Base-by-base conservation (phyloP, 768 basidiomycete species). In the Tephrocybe sp. region DNA sequence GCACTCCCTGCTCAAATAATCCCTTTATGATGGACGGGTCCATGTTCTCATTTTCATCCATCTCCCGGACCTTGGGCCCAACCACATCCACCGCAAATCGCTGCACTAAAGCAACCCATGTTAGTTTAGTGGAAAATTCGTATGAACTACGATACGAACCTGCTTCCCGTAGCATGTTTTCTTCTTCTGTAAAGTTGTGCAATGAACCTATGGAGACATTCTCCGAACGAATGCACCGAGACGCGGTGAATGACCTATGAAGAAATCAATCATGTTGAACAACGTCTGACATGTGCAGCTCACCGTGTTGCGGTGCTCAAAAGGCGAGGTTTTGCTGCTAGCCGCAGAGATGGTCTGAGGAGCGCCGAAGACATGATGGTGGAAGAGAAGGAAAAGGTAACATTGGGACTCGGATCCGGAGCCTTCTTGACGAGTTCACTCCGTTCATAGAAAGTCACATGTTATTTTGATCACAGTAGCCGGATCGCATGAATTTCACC, bases 1-100 rank as follows among this genome's bases (percentile, higher is more conserved):
- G 60, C 63, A 95, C 93, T 15, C 97, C 97, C 69, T 97, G 93
- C 42, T 97, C 93, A 54, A 97, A 99, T 11, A 97, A 77, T 0
- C 84, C 91, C 60, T 88, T 76, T 62, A 98, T 91, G 54, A 99
- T 66, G 0, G 71, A 76, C 1, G 90, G 83, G 64, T 97, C 94
- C 95, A 99, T 98, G 49, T 66, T 71, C 69, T 99, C 95, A 47
- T 85, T 88, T 76, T 99, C 97, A 62, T 99, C 97, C 97, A 99
- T 99, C 66, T 94, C 93, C 18, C 84, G 80, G 50, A 97, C 94
- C 66, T 85, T 91, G 41, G 97, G 97, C 3, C 71, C 89, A 16
- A 99, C 82, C 23, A 95, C 85, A 44, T 98, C 94, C 44, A 79
- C 75, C 0, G 94, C 91, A 59, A 97, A 98, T 22, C 91, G 86